Conservation (phyloP, 345 rosid species). For the Trapa bicornis region DNA sequence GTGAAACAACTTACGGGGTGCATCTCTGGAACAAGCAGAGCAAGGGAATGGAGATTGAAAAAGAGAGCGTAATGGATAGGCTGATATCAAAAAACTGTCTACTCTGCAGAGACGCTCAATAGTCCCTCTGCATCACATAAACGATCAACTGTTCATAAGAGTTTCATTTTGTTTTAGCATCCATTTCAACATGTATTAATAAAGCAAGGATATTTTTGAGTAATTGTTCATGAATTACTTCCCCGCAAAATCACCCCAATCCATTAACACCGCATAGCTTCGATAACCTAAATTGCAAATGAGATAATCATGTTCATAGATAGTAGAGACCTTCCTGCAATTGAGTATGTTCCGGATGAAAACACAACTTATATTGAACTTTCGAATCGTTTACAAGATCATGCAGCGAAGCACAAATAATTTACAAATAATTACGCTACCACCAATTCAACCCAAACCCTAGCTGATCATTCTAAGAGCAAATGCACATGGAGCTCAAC, state of each 20-base stretch:
- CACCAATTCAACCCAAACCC: neutral
- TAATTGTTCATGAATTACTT: neutral
- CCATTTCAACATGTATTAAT: neutral
- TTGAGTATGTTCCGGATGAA: neutral
- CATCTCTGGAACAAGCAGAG: conserved; percentile 46
- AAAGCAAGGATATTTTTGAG: neutral
- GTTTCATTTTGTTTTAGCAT: neutral
- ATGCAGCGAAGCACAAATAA: neutral
- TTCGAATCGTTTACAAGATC: neutral
- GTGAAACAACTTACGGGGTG: conserved; percentile 21
- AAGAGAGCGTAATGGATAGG: conserved; percentile 28
- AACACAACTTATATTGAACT: neutral
- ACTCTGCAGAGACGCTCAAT: conserved; percentile 20
- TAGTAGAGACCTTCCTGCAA: neutral
- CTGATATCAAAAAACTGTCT: conserved; percentile 29
- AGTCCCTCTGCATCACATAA: neutral
- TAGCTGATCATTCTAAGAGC: neutral
- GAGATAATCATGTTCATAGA: neutral
- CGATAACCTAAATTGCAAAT: neutral
- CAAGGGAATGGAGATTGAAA: conserved; percentile 22
- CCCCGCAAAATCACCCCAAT: neutral
- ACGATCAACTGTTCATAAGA: neutral
- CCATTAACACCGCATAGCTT: neutral
- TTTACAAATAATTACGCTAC: neutral
- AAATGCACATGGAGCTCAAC: neutral